Base-by-base conservation (phyloP, 179 eudicot species). In the Dionaea muscipula region DNA sequence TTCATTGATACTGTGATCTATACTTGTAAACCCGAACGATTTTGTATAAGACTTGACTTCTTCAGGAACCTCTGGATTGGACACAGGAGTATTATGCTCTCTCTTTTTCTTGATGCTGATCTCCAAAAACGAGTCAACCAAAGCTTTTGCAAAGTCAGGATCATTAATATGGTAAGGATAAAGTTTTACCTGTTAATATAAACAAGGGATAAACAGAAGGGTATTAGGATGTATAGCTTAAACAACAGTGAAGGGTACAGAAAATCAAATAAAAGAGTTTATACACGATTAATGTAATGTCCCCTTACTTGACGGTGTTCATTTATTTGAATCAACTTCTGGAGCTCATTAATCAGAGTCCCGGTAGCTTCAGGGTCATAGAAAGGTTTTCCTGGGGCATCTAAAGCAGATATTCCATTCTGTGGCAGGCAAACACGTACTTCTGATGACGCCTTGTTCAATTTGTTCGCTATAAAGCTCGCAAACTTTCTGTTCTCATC, bases 381-480 rank as follows among this genome's bases (percentile, higher is more conserved):
- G 64, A 91, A 91, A 53, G 91, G 86, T 70, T 78, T 82, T 16
- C 79, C 96, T 1, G 83, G 79, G 27, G 86, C 84, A 70, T 91
- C 98, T 66, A 91, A 66, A 70, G 94, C 96, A 70, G 98, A 87
- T 47, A 87, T 65, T 55, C 98, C 98, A 55, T 77, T 87, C 70
- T 81, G 78, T n/a, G 96, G 96, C 65, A 91, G 67, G 77, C 96
- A 91, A 71, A 91, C 73, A 45, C 76, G 51, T 21, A 91, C 48
- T 68, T 80, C 83, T 53, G 94, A 72, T 52, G 98, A 75, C 54
- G 94, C 75, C 69, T 71, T 80, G 73, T 81, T 91, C 60, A 91
- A 62, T 75, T 84, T 91, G 46, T 66, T 46, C 10, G 98, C 88
- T 60, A 91, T 84, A 63, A 91, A 91, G 26, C 72, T 80, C 39